Base-by-base conservation (phyloP, 2,329 filamentous ascomycete species). In the Raffaelea ambrosiae region DNA sequence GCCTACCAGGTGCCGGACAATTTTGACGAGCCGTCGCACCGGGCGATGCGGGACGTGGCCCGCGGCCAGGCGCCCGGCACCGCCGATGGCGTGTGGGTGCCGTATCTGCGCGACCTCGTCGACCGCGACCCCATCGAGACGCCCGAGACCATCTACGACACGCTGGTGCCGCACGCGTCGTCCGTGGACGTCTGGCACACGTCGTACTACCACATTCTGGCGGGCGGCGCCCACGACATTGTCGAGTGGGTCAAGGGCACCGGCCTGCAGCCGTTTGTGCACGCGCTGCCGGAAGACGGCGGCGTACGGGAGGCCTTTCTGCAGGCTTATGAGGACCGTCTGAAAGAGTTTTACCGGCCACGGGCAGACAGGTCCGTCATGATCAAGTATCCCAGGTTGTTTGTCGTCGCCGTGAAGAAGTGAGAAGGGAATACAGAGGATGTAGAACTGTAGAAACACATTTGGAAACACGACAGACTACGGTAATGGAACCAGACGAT, bases 161-260 rank as follows among this genome's bases (percentile, higher is more conserved):
- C 64, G 1, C 57, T 82, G 3, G 63, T 60, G 0, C 68, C 68
- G 18, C 46, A 70, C 2, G 70, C 67, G 46, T 54, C 59, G 0
- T 55, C 53, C 2, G 64, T 82, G 3, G 63, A 77, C 52, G 58
- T 81, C 1, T 82, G 77, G 73, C 67, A 72, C 40, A 76, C 74
- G 1, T 58, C 61, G 38, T 82, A 82, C 52, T 62, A 71, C 22
- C 77, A 81, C 57, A 59, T 69, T 1, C 57, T 81, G 48, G 62
- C 67, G 3, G 66, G 64, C 20, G 67, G 64, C 20, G 73, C 73
- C 19, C 52, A 59, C 13, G 71, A 66, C 1, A 73, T 82, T 39
- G 71, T 81, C 5, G 76, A 80, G 58, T 82, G 78, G 78, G 72
- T 81, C 3, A 73, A 71, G 53, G 73, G 74, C 0, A 79, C 75